Evolutionary conservation across 495 filamentous ascomycete genomes (phyloP).

Genomic region (Aspergillus affinis): DNA sequence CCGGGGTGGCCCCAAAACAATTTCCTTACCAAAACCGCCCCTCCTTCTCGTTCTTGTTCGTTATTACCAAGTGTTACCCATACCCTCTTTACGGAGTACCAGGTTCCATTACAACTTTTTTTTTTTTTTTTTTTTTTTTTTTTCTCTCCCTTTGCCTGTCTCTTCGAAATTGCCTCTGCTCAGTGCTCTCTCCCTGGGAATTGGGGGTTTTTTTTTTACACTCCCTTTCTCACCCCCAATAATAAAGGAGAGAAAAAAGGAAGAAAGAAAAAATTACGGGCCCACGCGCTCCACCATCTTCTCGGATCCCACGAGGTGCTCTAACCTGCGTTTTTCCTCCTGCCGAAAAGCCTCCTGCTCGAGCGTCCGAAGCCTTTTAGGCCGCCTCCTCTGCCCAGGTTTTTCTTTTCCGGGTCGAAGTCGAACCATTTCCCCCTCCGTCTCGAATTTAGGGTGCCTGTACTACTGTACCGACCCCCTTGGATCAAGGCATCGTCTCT

Average conservation of each 20-base stretch:
- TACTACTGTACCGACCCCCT: slow-evolving; percentile 24
- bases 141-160: slow-evolving; percentile 17
- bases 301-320: slow-evolving; percentile 47
- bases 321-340: slow-evolving; percentile 24
- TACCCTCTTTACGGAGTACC: slow-evolving; percentile 2
- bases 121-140: slow-evolving; percentile 16
- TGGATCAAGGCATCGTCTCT: slow-evolving; percentile 30
- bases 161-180: slow-evolving; percentile 10
- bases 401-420: slow-evolving; percentile 28
- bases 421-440: slow-evolving; percentile 30
- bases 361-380: slow-evolving; percentile 32
- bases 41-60: slow-evolving; percentile 20
- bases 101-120: too few species aligned
- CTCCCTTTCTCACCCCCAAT: slow-evolving; percentile 18
- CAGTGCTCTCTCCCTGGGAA: not conserved
- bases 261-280: slow-evolving; percentile 41
- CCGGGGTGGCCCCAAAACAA: slow-evolving; percentile 16
- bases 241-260: slow-evolving; percentile 1
- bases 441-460: slow-evolving; percentile 33
- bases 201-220: slow-evolving; percentile 14
- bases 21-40: slow-evolving; percentile 18
- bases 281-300: slow-evolving; percentile 43
- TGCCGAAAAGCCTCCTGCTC: slow-evolving; percentile 32
- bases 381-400: slow-evolving; percentile 31
- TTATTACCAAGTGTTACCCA: slow-evolving; percentile 14